Evolutionary conservation across 2,329 filamentous ascomycete genomes (phyloP), one percentile per base, ranked within the genome.

Genomic region (Penicillium glabrum): DNA sequence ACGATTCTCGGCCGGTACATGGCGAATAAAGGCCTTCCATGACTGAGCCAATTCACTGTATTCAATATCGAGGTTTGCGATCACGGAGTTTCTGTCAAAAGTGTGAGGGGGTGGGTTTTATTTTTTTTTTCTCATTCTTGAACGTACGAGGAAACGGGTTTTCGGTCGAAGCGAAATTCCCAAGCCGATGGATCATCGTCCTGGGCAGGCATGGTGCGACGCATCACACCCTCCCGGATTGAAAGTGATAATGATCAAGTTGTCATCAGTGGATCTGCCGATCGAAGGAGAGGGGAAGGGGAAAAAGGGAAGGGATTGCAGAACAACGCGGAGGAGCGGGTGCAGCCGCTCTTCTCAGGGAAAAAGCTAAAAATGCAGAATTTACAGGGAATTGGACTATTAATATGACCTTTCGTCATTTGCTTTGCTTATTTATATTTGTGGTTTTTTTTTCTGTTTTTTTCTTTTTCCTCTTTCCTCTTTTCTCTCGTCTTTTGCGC

Each of bases 41-140:
- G 72, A 68, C 51, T 69, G 68, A 29, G 65, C 65, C 21, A 76
- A 64, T 61, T 75, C 72, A 58, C 72, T 74, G 48, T 69, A 70
- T 66, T 76, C 73, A 53, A 74, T 63, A 56, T 76, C 73, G 45
- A 76, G 72, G 53, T 64, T 67, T 5, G 66, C 68, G 58, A 72
- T 69, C 16, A 64, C 60, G n/a, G 68, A 64, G 29, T 67, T 61
- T 19, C 72, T 74, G 49, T 46, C 43, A 49, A n/a, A 9, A 43
- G 13, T 47, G 21, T 24, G 23, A 24, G 24, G 41, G 23, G 1
- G 44, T 26, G 26, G 24, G 3, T 46, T 19, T 46, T 16, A 21
- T 10, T 46, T 27, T 46, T 27, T 27, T 46, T 29, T 33, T 47
- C 4, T 13, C 13, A 21, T 47, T 19, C 46, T 41, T 41, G 7